Percentiles rank a stretch among this genome's conserved stretches.
Conservation (phyloP, 1,139 yeast genomes). For the Saccharomyces hybrid region DNA sequence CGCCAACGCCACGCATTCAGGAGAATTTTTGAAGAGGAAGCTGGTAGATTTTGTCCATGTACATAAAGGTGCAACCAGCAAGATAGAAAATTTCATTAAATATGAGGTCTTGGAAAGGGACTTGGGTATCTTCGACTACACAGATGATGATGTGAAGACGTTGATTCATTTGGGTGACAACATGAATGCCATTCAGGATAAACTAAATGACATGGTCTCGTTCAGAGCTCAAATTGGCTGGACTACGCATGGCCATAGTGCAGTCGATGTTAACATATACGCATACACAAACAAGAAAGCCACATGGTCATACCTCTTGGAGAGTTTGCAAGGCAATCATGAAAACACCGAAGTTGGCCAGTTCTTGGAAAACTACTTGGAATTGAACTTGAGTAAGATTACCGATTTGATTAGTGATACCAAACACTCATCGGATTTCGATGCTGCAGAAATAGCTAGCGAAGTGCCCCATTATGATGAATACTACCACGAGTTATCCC, state of each 20-base stretch:
- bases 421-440: constrained; percentile 36
- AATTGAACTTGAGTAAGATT: constrained; percentile 45
- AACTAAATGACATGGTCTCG: constrained; percentile 55
- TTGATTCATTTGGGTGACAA: constrained; percentile 21
- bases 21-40: constrained; percentile 51
- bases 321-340: constrained; percentile 61
- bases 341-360: constrained; percentile 79
- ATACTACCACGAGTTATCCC: constrained; percentile 9
- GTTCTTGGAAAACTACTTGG: constrained; percentile 54
- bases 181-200: constrained; percentile 32
- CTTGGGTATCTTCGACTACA: constrained; percentile 53
- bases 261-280: constrained; percentile 82
- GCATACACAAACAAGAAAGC: constrained; percentile 52
- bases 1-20: constrained; percentile 58
- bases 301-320: constrained; percentile 37
- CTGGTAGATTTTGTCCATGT: constrained; percentile 32
- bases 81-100: constrained; percentile 37
- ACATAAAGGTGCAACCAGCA: constrained; percentile 30
- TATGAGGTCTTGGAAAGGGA: constrained; percentile 46
- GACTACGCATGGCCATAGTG: constrained; percentile 87
- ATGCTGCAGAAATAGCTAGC: constrained; percentile 1
- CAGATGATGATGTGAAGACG: constrained; percentile 40
- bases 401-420: constrained; percentile 44
- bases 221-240: constrained; percentile 72
- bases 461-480: constrained; percentile 5